Evolutionary conservation across 257 asterid genomes (phyloP), one percentile per base, ranked within the genome.

Genomic region (Capsicum pubescens): DNA sequence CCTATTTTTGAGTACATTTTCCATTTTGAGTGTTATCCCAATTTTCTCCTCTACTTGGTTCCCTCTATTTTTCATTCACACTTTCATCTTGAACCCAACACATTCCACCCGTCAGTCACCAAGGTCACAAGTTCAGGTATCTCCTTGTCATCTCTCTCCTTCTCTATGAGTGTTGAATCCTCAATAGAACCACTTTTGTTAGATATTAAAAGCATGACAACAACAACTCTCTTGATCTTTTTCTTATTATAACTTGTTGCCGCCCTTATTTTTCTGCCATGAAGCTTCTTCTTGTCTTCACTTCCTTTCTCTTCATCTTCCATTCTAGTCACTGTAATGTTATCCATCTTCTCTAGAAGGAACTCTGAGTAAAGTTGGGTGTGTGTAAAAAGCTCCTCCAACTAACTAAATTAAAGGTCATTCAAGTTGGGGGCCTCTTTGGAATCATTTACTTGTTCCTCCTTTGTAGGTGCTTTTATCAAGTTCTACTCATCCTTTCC

Each of bases 161-260:
- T 96, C 59, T 87, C 95, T 9, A 97, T 92, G 83, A 97, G 94
- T 55, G 87, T 85, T 84, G 81, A 86, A 85, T 93, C 93, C 81
- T 93, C 97, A 67, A 85, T 86, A 83, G 93, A 70, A 71, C 60
- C 90, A 70, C 97, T 96, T 84, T 93, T 94, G 88, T 89, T 84
- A 81, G 90, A 84, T 90, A 99, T 92, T 78, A 94, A 90, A 82
- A 97, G 95, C 99, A 97, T 97, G 76, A 94, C 98, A 57, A 93
- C 94, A 86, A 97, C 99, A 86, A 97, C 99, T 89, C 93, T 93
- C 91, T 93, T 97, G 79, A 1, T 98, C 97, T 87, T 91, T 97
- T 87, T 88, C 99, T 88, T 94, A 87, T 91, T 91, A 83, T 84
- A 89, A 81, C 63, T 81, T 88, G 97, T 32, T 13, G 87, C 83